phyloP scores from a whole-genome alignment of 371 early-diverging fungal species.

The Mortierella sp. region DNA sequence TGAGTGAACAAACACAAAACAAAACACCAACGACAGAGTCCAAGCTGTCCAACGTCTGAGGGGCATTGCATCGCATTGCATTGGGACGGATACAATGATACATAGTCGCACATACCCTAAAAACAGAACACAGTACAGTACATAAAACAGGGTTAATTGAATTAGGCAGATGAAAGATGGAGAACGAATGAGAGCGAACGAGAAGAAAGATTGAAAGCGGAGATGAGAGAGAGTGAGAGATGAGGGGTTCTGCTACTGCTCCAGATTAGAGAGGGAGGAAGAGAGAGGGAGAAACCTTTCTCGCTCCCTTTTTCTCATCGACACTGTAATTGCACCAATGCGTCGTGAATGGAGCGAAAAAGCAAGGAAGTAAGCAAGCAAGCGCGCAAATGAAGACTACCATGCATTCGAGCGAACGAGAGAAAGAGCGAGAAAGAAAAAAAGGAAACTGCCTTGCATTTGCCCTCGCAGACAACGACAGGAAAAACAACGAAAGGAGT shows the following conservation, averaged over 20 bases:
- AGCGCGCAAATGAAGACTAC: not conserved
- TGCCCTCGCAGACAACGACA: not conserved
- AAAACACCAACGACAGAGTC: too few species aligned
- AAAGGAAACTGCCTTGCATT: not conserved
- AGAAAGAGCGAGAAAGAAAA: not conserved
- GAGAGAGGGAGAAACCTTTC: not conserved
- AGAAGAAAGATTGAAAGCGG: not conserved
- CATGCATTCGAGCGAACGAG: not conserved
- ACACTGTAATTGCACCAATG: not conserved
- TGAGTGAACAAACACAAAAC: not conserved
- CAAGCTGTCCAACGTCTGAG: constrained; percentile 17
- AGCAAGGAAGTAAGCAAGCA: not conserved
- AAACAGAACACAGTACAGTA: constrained; percentile 14
- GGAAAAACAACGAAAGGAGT: too few species aligned
- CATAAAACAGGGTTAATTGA: not conserved
- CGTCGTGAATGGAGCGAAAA: not conserved
- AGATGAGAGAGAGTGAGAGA: not conserved
- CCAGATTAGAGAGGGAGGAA: not conserved
- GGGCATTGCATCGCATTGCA: constrained; percentile 10
- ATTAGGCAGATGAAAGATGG: not conserved
- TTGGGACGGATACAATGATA: not conserved
- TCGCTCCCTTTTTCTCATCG: not conserved
- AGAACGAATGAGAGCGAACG: not conserved
- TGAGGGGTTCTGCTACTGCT: not conserved
- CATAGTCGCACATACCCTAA: constrained; percentile 26